phyloP scores from a whole-genome alignment of 176 grass and related monocot species.

The Musa itinerans region DNA sequence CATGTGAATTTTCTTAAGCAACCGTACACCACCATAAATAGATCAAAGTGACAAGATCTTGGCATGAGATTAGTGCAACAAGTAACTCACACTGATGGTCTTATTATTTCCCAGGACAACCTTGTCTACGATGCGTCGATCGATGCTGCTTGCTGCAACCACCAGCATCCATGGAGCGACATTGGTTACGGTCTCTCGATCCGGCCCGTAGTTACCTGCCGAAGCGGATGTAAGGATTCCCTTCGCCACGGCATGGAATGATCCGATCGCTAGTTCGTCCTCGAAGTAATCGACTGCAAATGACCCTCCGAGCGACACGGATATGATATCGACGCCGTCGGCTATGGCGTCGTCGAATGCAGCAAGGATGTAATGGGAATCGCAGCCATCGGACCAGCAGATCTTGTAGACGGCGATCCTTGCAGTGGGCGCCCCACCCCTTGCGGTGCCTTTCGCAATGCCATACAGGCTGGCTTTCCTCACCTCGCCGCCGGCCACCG shows the following conservation, averaged over 20 bases:
- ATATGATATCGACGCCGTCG: constrained; percentile 41
- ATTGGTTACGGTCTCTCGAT: not conserved
- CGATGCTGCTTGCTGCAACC: constrained; percentile 27
- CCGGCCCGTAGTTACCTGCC: constrained; percentile 12
- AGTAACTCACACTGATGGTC: no score
- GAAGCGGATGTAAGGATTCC: constrained; percentile 24
- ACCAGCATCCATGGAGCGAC: constrained; percentile 34
- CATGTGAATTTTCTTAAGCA: no score
- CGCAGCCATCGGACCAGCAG: constrained; percentile 10
- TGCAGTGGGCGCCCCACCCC: constrained; percentile 28
- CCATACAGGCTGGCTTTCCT: constrained; percentile 14
- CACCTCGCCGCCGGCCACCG: constrained; percentile 17
- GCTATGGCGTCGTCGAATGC: constrained; percentile 35
- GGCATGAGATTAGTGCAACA: no score
- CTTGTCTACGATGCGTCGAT: constrained; percentile 19
- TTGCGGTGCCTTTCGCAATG: constrained; percentile 3
- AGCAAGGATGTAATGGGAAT: constrained; percentile 20
- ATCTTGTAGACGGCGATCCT: constrained; percentile 35
- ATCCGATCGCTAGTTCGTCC: constrained; percentile 21
- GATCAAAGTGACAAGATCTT: no score
- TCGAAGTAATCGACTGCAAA: constrained; percentile 1
- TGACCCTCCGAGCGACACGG: constrained; percentile 8
- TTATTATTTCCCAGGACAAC: constrained; percentile 17
- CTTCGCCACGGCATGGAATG: constrained; percentile 30
- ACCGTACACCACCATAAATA: no score